Base-by-base conservation (phyloP, 2,329 filamentous ascomycete species). In the Keithomyces neogunnii region DNA sequence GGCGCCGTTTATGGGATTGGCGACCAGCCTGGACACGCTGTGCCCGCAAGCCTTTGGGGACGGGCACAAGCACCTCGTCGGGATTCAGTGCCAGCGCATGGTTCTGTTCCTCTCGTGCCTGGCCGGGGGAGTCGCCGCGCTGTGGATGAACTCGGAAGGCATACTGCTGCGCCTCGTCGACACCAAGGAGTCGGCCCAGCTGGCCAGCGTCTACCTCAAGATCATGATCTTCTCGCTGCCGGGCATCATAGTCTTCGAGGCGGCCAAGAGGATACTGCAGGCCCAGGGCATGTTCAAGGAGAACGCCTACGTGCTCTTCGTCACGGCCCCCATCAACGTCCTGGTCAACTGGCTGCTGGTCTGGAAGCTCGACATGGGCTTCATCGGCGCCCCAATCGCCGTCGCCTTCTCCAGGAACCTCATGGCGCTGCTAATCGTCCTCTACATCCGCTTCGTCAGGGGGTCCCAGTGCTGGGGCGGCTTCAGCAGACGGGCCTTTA, bases 11-110 rank as follows among this genome's bases (percentile, higher is more conserved):
- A 85, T 89, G 62, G 86, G 89, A 9, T 73, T 96, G 7, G 85
- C 89, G 0, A 96, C 91, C 1, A 88, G 85, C 53, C 74, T 96
- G 19, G 91, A 96, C 67, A 96, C 91, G 0, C 81, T 96, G 1
- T 96, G 91, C 64, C 81, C 90, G 0, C 91, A 96, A 66, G 91
- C 91, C 0, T 96, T 92, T 63, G 91, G 91, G 1, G 92, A 88
- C 0, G 91, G 91, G 0, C 86, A 85, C 62, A 92, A 86, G 59
- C 86, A 89, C 58, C 78, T 96, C 1, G 90, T 96, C 0, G 87
- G 88, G 0, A 68, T 92, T n/a, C 86, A 92, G 57, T 76, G 88
- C 51, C 86, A 92, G 64, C 77, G 87, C 47, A 90, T 91, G 86
- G 73, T 87, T 1, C 85, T 76, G 62, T 88, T 92, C 56, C 75